These are phyloP conservation scores for Isoetes taiwanensis DNA, from an alignment of 75 land plant species.

Conservation along the genomic window DNA sequence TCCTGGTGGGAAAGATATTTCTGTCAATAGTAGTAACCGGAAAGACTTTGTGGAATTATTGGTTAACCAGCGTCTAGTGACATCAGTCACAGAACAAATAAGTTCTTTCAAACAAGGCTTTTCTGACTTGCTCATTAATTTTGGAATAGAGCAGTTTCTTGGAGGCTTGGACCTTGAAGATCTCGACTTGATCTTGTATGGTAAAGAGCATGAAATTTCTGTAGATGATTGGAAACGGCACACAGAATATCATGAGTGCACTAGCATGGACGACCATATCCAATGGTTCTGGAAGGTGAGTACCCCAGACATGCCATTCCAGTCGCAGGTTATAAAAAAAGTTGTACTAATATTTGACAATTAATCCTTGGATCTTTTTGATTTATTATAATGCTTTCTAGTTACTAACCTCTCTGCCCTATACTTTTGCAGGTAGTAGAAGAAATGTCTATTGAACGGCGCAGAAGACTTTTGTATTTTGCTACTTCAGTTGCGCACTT, in stretches of 20 bases:
- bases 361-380: too few species aligned
- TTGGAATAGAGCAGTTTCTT: slow-evolving; percentile 29
- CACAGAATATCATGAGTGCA: slow-evolving; percentile 57
- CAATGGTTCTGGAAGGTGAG: slow-evolving; percentile 66
- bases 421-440: slow-evolving; percentile 57
- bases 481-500: slow-evolving; percentile 81
- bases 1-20: slow-evolving; percentile 50
- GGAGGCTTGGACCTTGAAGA: slow-evolving; percentile 35
- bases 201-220: slow-evolving; percentile 29
- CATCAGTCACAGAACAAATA: slow-evolving; percentile 51
- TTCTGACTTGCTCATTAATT: slow-evolving; percentile 43
- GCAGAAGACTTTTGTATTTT: slow-evolving; percentile 59
- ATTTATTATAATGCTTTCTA: too few species aligned
- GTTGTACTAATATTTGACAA: too few species aligned
- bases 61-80: slow-evolving; percentile 52
- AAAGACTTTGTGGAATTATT: slow-evolving; percentile 49
- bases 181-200: slow-evolving; percentile 33
- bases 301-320: too few species aligned
- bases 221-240: slow-evolving; percentile 50
- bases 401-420: too few species aligned
- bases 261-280: slow-evolving; percentile 28
- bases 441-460: slow-evolving; percentile 54
- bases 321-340: too few species aligned
- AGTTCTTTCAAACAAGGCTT: slow-evolving; percentile 61
- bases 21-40: slow-evolving; percentile 67